Evolutionary conservation across 192 early-diverging fungal genomes (phyloP).

Genomic region (Neocallimastix lanati): DNA sequence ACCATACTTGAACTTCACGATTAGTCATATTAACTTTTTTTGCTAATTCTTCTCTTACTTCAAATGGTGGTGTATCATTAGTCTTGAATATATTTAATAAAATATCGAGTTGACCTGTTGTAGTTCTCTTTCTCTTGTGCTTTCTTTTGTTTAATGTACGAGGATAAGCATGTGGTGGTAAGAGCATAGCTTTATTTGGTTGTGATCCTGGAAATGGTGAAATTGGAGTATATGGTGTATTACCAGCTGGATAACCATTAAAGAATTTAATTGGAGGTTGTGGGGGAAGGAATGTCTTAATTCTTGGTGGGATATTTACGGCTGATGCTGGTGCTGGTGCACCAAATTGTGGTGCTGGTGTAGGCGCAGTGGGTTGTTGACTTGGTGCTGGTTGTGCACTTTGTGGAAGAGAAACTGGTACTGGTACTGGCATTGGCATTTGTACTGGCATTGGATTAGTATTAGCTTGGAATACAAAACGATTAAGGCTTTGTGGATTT

Average conservation of each 20-base stretch:
- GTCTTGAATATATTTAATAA: slow-evolving; percentile 48
- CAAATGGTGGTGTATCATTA: slow-evolving; percentile 59
- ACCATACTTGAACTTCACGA: slow-evolving; percentile 73
- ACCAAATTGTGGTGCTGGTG: neutral
- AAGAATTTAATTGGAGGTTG: neutral
- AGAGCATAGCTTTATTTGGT: neutral
- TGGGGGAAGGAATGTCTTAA: neutral
- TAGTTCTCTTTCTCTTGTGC: slow-evolving; percentile 53
- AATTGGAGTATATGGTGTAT: neutral
- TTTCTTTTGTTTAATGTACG: neutral
- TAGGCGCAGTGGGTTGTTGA: neutral
- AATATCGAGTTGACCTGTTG: slow-evolving; percentile 49
- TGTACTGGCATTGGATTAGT: neutral
- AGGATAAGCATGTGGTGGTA: neutral
- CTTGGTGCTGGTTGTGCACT: neutral
- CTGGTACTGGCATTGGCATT: neutral
- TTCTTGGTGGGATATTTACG: neutral
- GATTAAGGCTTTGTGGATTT: neutral
- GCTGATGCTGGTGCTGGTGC: neutral
- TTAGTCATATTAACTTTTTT: slow-evolving; percentile 59
- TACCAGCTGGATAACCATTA: neutral
- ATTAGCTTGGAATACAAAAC: neutral
- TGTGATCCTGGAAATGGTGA: neutral
- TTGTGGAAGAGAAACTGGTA: neutral
- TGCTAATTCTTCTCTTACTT: slow-evolving; percentile 51